Conservation (phyloP, 2,329 filamentous ascomycete genomes). For the Thielaviopsis punctulata region DNA sequence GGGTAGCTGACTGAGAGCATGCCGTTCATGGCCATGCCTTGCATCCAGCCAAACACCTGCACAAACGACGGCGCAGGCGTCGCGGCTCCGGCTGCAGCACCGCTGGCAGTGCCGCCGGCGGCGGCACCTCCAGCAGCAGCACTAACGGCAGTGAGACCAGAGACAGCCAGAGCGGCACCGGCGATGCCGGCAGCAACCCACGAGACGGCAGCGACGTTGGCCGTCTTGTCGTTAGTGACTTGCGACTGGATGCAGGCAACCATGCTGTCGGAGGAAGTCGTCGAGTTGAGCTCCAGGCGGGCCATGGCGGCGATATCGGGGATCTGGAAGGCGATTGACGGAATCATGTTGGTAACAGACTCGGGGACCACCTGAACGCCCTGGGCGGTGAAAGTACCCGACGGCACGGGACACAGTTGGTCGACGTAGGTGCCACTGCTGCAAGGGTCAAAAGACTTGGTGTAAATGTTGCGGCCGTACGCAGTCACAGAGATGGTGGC, state of each 20-base stretch:
- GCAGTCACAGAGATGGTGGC: constrained; percentile 61
- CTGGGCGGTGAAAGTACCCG: constrained; percentile 53
- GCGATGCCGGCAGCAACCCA: constrained; percentile 75
- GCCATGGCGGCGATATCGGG: constrained; percentile 82
- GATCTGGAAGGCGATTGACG: constrained; percentile 73
- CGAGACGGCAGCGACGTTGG: constrained; percentile 55
- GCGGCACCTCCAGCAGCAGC: constrained; percentile 36
- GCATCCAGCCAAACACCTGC: constrained; percentile 79
- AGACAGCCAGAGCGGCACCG: constrained; percentile 61
- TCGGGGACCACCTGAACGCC: constrained; percentile 57
- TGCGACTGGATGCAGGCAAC: constrained; percentile 71
- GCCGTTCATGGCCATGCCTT: constrained; percentile 84
- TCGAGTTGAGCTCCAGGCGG: constrained; percentile 53
- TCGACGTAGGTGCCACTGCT: constrained; percentile 39
- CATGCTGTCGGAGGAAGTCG: constrained; percentile 35
- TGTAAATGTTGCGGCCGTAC: constrained; percentile 69
- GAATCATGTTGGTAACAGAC: constrained; percentile 57
- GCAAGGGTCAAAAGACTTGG: constrained; percentile 72
- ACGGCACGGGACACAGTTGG: constrained; percentile 72
- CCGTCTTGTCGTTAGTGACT: constrained; percentile 76
- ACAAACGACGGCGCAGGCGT: constrained; percentile 62
- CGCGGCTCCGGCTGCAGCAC: constrained; percentile 33
- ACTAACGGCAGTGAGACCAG: constrained; percentile 52
- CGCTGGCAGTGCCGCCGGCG: constrained; percentile 32
- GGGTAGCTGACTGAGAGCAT: constrained; percentile 90